A percentile compares a stretch with the other conserved stretches of the same genome.
Conservation (phyloP, 2,329 filamentous ascomycete species). For the Magnaporthiopsis poae region DNA sequence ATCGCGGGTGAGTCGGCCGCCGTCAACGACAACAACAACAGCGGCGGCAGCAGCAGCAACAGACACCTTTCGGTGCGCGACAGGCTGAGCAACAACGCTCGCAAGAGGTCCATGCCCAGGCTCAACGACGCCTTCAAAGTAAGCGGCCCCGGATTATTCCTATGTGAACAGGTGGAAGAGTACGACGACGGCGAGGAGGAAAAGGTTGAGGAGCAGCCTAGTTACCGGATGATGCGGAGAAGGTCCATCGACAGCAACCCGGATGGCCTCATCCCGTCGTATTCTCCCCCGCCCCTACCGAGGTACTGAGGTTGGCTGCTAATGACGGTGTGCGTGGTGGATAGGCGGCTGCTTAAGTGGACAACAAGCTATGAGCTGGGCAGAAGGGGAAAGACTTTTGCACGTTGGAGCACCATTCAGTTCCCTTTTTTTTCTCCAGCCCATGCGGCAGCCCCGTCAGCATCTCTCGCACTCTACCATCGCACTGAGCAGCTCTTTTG, state of each 20-base stretch:
- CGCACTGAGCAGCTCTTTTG: too few relatives aligned
- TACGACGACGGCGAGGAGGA: too few relatives aligned
- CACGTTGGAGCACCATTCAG: not conserved
- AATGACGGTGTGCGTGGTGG: not conserved
- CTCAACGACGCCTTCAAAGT: not conserved
- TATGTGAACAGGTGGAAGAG: not conserved
- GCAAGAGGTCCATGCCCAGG: not conserved
- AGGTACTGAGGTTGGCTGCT: not conserved
- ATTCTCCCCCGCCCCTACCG: not conserved
- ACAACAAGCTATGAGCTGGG: not conserved
- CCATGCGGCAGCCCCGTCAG: not conserved
- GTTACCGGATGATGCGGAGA: not conserved
- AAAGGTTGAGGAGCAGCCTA: too few relatives aligned
- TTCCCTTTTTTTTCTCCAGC: not conserved
- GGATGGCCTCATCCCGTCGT: not conserved
- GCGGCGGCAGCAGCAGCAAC: too few relatives aligned
- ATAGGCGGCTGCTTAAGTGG: not conserved
- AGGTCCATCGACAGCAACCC: not conserved
- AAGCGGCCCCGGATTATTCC: not conserved
- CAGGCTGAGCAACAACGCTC: not conserved
- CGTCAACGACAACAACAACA: too few relatives aligned
- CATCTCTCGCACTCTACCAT: too few relatives aligned
- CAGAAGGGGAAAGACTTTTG: not conserved
- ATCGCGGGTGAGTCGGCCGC: not conserved
- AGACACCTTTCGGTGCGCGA: not conserved